Evolutionary conservation across 1,284 basidiomycete genomes (phyloP), one percentile per base, ranked within the genome.

Genomic region (Tremellales sp.): DNA sequence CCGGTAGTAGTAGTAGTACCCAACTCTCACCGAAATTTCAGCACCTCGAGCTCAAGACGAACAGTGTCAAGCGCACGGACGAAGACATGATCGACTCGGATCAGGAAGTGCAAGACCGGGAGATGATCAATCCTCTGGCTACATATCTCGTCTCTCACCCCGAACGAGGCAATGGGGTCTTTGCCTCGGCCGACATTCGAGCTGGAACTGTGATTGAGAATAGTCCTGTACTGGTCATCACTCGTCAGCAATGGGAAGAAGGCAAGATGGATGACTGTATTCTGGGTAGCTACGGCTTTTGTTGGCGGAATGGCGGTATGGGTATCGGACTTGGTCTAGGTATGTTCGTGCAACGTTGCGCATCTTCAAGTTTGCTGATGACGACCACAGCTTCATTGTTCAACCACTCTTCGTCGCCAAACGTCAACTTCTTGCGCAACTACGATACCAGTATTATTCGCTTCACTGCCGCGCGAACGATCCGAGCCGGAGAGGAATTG

Each of bases 291-390:
- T 93, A 93, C 67, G 84, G 88, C 0, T 93, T 93, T 65, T 84
- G 82, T 39, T 96, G 89, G 86, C 81, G 82, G 56, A 61, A 64
- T 7, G 85, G 85, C 0, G 81, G 82, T 2, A 89, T 90, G 87
- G 92, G 87, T 0, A 78, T 97, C 2, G 87, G 88, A 0, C 72
- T 94, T 0, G 92, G 92, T 1, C 77, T 94, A 24, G 91, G 89
- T 90, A 64, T 56, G 79, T 12, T 39, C 19, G 36, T 39, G 8
- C 13, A n/a, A 39, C 45, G 11, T 39, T 17, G 12, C 17, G 33
- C 11, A 8, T 15, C 29, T 31, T 8, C 10, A 31, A 8, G 10
- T 31, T 39, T 22, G 13, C 17, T 27, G 37, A 26, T 46, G 17
- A 22, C 25, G 36, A 40, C 22, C 24, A 12, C 53, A 75, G 73